Conservation (phyloP, 2,329 filamentous ascomycete genomes). For the Exophiala xenobiotica region DNA sequence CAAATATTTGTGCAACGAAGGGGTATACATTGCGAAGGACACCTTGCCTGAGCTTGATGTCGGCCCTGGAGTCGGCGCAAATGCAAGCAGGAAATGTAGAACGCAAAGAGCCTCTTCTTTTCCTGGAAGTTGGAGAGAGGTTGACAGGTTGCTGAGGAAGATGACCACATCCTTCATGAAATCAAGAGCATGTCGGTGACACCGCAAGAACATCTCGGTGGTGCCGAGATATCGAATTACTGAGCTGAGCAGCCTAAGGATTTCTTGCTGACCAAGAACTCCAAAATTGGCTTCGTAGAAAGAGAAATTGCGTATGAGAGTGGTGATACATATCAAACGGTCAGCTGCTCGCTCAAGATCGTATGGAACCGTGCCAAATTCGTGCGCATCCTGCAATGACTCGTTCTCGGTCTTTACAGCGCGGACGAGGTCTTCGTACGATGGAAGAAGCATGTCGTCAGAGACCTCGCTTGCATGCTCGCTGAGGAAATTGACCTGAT, state of each 20-base stretch:
- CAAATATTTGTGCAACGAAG: conserved; percentile 79
- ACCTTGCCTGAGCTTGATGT: conserved; percentile 56
- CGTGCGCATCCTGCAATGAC: conserved; percentile 67
- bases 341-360: conserved; percentile 85
- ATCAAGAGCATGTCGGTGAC: conserved; percentile 81
- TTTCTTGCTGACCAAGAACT: conserved; percentile 69
- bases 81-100: conserved; percentile 84
- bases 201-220: conserved; percentile 79
- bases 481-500: conserved; percentile 79
- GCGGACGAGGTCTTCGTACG: conserved; percentile 85
- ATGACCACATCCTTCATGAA: conserved; percentile 96
- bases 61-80: conserved; percentile 77
- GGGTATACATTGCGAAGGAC: conserved; percentile 78
- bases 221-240: conserved; percentile 86
- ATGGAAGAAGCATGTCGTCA: conserved; percentile 75
- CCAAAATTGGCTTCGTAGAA: conserved; percentile 77
- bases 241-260: conserved; percentile 80
- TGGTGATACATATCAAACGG: conserved; percentile 83
- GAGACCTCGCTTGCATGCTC: conserved; percentile 83
- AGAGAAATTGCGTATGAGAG: conserved; percentile 87
- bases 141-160: conserved; percentile 83
- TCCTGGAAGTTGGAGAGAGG: conserved; percentile 75
- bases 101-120: conserved; percentile 85
- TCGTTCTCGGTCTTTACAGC: conserved; percentile 73
- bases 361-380: conserved; percentile 74